phyloP scores from a whole-genome alignment of 2,329 filamentous ascomycete genomes.

The Alternaria incomplexa region DNA sequence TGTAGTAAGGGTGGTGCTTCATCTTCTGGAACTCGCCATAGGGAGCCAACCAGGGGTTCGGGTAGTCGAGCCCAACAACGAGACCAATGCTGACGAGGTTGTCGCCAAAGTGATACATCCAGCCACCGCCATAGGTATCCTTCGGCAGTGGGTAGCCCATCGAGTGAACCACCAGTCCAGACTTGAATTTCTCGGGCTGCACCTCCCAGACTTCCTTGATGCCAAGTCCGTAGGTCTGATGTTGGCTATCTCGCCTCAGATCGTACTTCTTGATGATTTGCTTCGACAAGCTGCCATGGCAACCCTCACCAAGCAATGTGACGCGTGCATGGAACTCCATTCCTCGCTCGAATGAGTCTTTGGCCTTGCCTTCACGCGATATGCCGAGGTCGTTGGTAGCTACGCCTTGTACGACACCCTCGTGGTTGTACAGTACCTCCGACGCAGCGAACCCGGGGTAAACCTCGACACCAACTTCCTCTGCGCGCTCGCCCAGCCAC shows the following conservation, averaged over 20 bases:
- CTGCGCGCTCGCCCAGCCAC: conserved; percentile 95
- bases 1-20: conserved; percentile 95
- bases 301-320: conserved; percentile 92
- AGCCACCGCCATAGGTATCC: conserved; percentile 95
- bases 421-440: conserved; percentile 84
- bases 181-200: conserved; percentile 87
- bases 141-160: conserved; percentile 89
- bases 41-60: conserved; percentile 94
- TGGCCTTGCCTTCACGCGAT: conserved; percentile 79
- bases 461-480: conserved; percentile 93
- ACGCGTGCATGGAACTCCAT: conserved; percentile 98
- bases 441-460: conserved; percentile 96
- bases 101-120: conserved; percentile 99
- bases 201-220: conserved; percentile 99
- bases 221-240: conserved; percentile 93
- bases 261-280: conserved; percentile 95
- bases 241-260: conserved; percentile 83
- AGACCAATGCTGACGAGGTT: conserved; percentile 92
- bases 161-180: conserved; percentile 84
- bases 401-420: conserved; percentile 90
- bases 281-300: conserved; percentile 93
- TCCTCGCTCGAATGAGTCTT: conserved; percentile 89
- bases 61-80: conserved; percentile 92
- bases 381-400: conserved; percentile 95
- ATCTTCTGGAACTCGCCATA: conserved; percentile 98